Evolutionary conservation across 352 stramenopile species (phyloP), one percentile per base, ranked within the genome.

Genomic region (Globisporangium cederbergense): DNA sequence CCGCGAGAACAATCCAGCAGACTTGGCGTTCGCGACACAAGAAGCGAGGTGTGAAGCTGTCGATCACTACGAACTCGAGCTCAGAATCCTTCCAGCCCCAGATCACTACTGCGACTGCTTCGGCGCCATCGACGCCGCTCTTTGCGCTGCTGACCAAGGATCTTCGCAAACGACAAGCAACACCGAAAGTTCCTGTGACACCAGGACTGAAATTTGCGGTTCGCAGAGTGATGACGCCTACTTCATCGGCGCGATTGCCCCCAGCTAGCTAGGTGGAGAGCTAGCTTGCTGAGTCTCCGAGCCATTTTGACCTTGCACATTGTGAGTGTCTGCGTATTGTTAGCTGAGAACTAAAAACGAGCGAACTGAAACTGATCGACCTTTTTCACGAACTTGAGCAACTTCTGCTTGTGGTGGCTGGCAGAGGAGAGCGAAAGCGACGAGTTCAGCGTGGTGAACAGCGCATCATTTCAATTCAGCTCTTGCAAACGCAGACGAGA

Each of bases 1-100:
- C 73, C 30, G 73, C 65, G 7, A 65, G 55, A 16, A 36, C 49
- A 34, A 83, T 79, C 28, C 75, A 81, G 40, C 57, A 59, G 3
- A 28, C 49, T 2, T 83, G 75, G 75, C 66, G 70, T 34, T 10
- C 51, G 60, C 57, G 25, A 25, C 67, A 51, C 47, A 56, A 55
- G 59, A 49, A 46, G 34, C 42, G 9, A 3, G 22, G 11, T 4
- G 18, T 30, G 7, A 38, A 43, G 5, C 14, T 63, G 47, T 59
- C 40, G 38, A 47, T 61, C 40, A n/a, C 10, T 13, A 53, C n/a
- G 13, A 20, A 38, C 14, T 4, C 14, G 20, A 52, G 0, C 30
- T 4, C 11, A 1, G 28, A 22, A n/a, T 32, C n/a, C 1, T 25
- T 4, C 3, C 20, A 40, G 6, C 56, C 13, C 10, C 28, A 18